These are phyloP conservation scores for Corynespora cassiicola DNA, from an alignment of 2,329 filamentous ascomycete genomes.

Conservation along the genomic window DNA sequence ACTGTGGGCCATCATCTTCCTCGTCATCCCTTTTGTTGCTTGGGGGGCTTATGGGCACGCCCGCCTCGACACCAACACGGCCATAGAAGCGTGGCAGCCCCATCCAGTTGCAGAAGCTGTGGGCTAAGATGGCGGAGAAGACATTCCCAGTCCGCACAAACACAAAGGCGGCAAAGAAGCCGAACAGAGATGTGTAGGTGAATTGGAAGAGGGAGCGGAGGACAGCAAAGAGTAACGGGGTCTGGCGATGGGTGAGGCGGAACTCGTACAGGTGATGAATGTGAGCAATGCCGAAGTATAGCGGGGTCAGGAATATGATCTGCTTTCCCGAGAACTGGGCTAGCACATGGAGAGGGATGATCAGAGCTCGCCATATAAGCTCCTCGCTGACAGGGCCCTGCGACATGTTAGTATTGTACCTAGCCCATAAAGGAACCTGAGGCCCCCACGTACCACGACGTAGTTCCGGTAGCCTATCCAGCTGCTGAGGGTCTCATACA, in stretches of 20 bases:
- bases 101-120: constrained; percentile 92
- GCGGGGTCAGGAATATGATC: constrained; percentile 81
- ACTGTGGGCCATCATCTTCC: constrained; percentile 45
- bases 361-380: constrained; percentile 86
- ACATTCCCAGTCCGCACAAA: constrained; percentile 86
- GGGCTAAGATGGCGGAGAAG: constrained; percentile 75
- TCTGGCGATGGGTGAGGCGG: constrained; percentile 76
- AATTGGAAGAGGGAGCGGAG: constrained; percentile 83
- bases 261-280: constrained; percentile 97
- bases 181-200: constrained; percentile 89
- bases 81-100: constrained; percentile 90
- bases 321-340: constrained; percentile 58
- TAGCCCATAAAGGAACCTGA: no score
- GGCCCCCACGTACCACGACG: constrained; percentile 76
- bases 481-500: constrained; percentile 67
- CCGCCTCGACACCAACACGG: constrained; percentile 64
- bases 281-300: constrained; percentile 93
- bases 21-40: constrained; percentile 34
- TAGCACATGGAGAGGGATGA: constrained; percentile 81
- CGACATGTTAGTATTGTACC: constrained; percentile 11
- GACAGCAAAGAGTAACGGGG: constrained; percentile 67
- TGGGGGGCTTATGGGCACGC: constrained; percentile 46
- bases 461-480: constrained; percentile 89
- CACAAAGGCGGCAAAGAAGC: constrained; percentile 89
- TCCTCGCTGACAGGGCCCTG: constrained; percentile 87